Evolutionary conservation across 306 rosid genomes (phyloP).

Genomic region (Quercus cerris): DNA sequence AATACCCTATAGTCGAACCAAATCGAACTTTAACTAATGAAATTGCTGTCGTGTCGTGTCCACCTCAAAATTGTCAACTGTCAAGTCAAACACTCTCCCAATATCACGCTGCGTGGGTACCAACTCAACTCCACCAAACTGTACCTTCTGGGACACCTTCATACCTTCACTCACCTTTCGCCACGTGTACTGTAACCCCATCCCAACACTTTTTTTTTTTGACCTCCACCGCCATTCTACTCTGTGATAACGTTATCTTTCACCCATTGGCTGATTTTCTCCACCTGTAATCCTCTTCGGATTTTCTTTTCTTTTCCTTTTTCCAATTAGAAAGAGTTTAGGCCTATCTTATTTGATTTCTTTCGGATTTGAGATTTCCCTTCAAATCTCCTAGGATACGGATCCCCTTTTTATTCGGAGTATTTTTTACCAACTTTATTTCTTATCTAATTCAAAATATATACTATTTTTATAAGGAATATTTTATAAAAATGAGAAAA

Average conservation of each 20-base stretch:
- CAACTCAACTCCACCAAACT: not conserved
- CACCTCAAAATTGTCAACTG: not conserved
- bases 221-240: not conserved
- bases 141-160: no score
- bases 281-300: slow-evolving; percentile 37
- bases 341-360: slow-evolving; percentile 15
- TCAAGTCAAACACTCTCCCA: not conserved
- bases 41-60: no score
- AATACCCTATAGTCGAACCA: no score
- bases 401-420: no score
- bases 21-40: no score
- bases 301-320: slow-evolving; percentile 2
- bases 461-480: no score
- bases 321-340: not conserved
- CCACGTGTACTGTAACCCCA: slow-evolving; percentile 21
- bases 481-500: no score
- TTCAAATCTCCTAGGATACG: no score
- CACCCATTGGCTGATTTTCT: slow-evolving; percentile 34
- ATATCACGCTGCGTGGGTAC: not conserved
- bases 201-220: not conserved
- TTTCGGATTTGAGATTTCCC: not conserved
- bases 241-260: slow-evolving; percentile 55
- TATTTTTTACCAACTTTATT: no score
- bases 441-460: no score
- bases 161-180: not conserved